Evolutionary conservation across 192 early-diverging fungal species (phyloP), one percentile per base, ranked within the genome.

Genomic region (Entomortierella lignicola): DNA sequence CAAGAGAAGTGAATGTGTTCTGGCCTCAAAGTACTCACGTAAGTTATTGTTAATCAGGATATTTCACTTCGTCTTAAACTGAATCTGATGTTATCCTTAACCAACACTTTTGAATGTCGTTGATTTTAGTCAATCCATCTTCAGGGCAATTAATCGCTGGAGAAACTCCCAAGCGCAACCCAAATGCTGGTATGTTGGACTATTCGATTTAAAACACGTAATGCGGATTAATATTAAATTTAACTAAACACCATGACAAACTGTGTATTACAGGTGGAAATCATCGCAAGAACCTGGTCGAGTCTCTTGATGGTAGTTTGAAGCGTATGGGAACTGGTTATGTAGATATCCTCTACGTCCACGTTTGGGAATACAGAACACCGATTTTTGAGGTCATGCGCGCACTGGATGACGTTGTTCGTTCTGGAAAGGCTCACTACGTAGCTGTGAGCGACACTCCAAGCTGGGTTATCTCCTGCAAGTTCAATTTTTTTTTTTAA

Each of bases 371-470:
- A 42, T 86, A 70, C 55, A 42, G 80, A 30, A 89, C 91, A 0
- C 86, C 92, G 2, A 80, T 91, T 20, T 85, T 90, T 60, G 92
- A 93, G 63, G 91, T 90, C 15, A 89, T 94, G 87, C 79, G 84
- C 41, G 89, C 92, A 6, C 63, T 94, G 11, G 63, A 93, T 55
- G 92, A 94, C 59, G 65, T 91, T 58, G 87, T 93, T 20, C 60
- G 85, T 17, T 55, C 79, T 17, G 92, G 92, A 17, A 91, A 92
- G 68, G 89, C 85, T 1, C 58, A 84, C 0, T 92, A 92, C 72
- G 61, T 89, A 11, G 90, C 83, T 1, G 61, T 81, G 18, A 77
- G 75, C 17, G 66, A 79, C 29, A 71, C 80, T 42, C 81, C 79
- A 12, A 69, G 84, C 13, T 87, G 90, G 90, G 84, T 88, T 37